Base-by-base conservation (phyloP, 73 alveolate genomes). In the Stentor coeruleus region DNA sequence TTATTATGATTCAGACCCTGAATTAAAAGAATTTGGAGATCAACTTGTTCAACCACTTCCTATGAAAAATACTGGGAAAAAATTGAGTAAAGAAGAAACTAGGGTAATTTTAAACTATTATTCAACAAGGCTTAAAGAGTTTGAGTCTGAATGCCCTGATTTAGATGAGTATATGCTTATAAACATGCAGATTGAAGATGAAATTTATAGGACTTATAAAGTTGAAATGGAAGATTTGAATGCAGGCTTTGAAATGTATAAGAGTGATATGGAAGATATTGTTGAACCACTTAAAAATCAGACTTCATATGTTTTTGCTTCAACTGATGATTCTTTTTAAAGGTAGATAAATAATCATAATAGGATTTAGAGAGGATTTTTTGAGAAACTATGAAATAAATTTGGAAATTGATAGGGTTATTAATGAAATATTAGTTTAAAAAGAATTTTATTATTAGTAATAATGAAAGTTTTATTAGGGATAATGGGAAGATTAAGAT, bases 1-100 rank as follows among this genome's bases (percentile, higher is more conserved):
- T 49, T 49, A 49, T 49, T 49, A 49, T 49, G 66, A 49, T 49
- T 49, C 20, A 20, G 66, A 49, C 66, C 66, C 66, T 49, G 66
- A 49, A 11, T 6, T 49, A 49, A 49, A 49, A 49, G 28, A 49
- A 11, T 49, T 11, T 49, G 66, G 28, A 11, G 66, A 49, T 11
- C 66, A 49, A 49, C 6, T 49, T 20, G 20, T 49, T 6, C 28
- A 20, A 49, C 66, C 66, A 49, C n/a, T n/a, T n/a, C n/a, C n/a
- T n/a, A n/a, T n/a, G n/a, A n/a, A n/a, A n/a, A n/a, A n/a, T n/a
- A n/a, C n/a, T n/a, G n/a, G n/a, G n/a, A n/a, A n/a, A n/a, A n/a
- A n/a, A n/a, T n/a, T n/a, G n/a, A n/a, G n/a, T n/a, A n/a, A n/a
- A n/a, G 66, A 49, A 49, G 20, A 49, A 49, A 49, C 66, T 49